Conservation (phyloP, 805 yeast genomes). For the Isabelozyma gotoi region DNA sequence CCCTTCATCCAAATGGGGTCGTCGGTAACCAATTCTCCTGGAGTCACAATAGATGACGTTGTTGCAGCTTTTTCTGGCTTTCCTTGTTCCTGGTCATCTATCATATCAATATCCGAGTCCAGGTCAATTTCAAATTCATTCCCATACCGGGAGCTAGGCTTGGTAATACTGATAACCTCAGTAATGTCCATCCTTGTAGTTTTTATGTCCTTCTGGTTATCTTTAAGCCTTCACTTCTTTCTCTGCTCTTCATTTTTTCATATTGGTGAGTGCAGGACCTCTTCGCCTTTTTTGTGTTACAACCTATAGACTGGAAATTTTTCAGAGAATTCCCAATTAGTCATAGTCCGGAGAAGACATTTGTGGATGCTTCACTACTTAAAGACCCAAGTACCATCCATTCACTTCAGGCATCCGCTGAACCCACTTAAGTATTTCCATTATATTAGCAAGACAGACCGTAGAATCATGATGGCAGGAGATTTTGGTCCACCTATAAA, state of each 20-base stretch:
- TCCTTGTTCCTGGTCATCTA: slow-evolving; percentile 26
- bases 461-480: slow-evolving; percentile 25
- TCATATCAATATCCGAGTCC: slow-evolving; percentile 43
- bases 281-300: neutral
- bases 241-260: neutral
- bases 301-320: neutral
- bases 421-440: slow-evolving; percentile 9
- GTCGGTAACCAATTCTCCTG: slow-evolving; percentile 94
- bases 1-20: slow-evolving; percentile 99
- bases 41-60: slow-evolving; percentile 63
- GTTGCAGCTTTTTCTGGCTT: slow-evolving; percentile 2
- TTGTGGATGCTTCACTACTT: neutral
- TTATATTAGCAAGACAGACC: slow-evolving; percentile 20
- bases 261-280: neutral
- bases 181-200: slow-evolving; percentile 17
- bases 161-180: slow-evolving; percentile 37
- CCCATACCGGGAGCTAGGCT: slow-evolving; percentile 17
- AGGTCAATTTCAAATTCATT: slow-evolving; percentile 16
- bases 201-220: neutral
- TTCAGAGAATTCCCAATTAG: neutral
- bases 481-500: slow-evolving; percentile 65
- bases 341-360: neutral
- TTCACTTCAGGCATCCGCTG: neutral
- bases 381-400: neutral
- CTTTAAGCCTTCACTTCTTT: neutral